phyloP scores from a whole-genome alignment of 805 yeast species.

The Maudiozyma pseudohumilis region DNA sequence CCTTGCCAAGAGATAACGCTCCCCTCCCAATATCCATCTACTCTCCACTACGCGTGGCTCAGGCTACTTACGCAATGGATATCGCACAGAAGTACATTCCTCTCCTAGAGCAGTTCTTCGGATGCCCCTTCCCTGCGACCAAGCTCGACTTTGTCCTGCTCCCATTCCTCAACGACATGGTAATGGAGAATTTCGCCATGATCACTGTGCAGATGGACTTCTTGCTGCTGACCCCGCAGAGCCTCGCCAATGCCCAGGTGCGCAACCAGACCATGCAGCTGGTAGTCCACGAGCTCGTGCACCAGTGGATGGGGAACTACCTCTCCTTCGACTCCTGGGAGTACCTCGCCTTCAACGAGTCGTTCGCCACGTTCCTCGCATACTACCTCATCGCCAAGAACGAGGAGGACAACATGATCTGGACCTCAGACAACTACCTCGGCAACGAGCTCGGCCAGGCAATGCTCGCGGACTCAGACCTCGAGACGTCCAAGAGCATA shows the following conservation, averaged over 20 bases:
- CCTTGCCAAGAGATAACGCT: conserved; percentile 4
- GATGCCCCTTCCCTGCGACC: conserved; percentile 42
- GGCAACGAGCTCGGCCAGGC: conserved; percentile 12
- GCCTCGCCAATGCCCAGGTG: conserved; percentile 18
- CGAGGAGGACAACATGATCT: conserved; percentile 19
- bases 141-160: conserved; percentile 60
- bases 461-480: conserved; percentile 12
- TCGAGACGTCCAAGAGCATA: conserved; percentile 11
- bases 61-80: conserved; percentile 42
- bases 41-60: conserved; percentile 38
- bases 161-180: conserved; percentile 67
- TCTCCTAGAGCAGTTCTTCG: conserved; percentile 36
- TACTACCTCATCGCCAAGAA: conserved; percentile 33
- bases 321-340: conserved; percentile 61
- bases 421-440: conserved; percentile 19
- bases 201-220: conserved; percentile 50
- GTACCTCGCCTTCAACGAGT: conserved; percentile 64
- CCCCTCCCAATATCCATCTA: conserved; percentile 43
- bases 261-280: conserved; percentile 40
- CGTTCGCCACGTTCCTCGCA: conserved; percentile 70
- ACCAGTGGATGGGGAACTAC: conserved; percentile 71
- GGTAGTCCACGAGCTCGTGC: conserved; percentile 63
- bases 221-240: conserved; percentile 31
- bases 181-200: conserved; percentile 73
- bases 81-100: conserved; percentile 41